Evolutionary conservation across 352 stramenopile species (phyloP), one percentile per base, ranked within the genome.

Genomic region (Thalassiosira sp.): DNA sequence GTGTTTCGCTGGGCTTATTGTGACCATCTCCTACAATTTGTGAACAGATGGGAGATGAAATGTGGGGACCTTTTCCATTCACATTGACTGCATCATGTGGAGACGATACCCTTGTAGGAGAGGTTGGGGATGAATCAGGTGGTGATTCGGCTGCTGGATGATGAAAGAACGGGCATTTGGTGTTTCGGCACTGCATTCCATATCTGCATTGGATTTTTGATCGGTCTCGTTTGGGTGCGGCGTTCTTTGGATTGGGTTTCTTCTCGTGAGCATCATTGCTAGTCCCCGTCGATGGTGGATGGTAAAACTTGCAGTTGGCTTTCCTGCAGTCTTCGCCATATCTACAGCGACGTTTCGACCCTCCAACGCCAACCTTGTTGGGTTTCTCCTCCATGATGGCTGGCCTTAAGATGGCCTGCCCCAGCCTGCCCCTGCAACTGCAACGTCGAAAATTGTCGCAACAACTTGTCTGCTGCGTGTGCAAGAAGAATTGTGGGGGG

Each of bases 191-290:
- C 37, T 40, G 24, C 46, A 57, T 67, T 27, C 42, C 59, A 48
- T 67, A 67, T n/a, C 59, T 42, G 37, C 59, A 67, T 22, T 37
- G 46, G 18, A 58, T 67, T 48, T 57, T 67, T 15, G 59, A 67
- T 42, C 48, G 35, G 22, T 67, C 56, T 40, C 20, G 15, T 11
- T 64, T 52, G 20, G 24, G 8, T 1, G n/a, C 20, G 10, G 16
- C 10, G 10, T 49, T 64, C 1, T 48, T 51, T 35, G 20, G 18
- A 13, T 49, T 64, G 8, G 25, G 7, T 37, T 37, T 37, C 15
- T 51, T 52, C 5, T 37, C 49, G 6, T 22, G 20, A 5, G 31
- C 33, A 52, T 46, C 52, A 22, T 3, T 28, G 22, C 13, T 43
- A 37, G 31, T 40, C 5, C 15, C 35, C n/a, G 8, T 37, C 10